Evolutionary conservation across 2,329 filamentous ascomycete species (phyloP).

Genomic region (Keithomyces neogunnii): DNA sequence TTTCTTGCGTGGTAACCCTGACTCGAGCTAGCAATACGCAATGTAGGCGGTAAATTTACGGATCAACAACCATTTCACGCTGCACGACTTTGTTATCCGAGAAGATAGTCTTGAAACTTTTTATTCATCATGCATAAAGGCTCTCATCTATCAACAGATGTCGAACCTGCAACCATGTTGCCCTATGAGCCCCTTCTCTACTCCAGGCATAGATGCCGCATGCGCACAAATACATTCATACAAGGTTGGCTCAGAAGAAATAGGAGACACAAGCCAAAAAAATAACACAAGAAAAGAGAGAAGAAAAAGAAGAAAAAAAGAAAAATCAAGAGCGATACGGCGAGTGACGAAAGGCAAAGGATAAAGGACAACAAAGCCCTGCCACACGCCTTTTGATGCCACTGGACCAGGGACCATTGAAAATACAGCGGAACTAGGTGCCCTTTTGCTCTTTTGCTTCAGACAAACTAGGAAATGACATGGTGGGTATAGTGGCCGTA

Average conservation of each 20-base stretch:
- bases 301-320: background rate
- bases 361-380: background rate
- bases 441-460: background rate
- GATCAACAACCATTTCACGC: too few relatives aligned
- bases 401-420: background rate
- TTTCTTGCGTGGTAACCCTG: too few relatives aligned
- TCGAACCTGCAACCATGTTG: background rate
- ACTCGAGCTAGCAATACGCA: too few relatives aligned
- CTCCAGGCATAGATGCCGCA: background rate
- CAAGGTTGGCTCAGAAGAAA: background rate
- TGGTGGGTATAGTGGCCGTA: background rate
- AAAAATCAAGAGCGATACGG: background rate
- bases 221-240: background rate
- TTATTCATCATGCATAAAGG: background rate
- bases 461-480: background rate
- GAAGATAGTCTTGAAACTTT: background rate
- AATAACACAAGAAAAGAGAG: background rate
- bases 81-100: too few relatives aligned
- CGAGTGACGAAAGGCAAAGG: too few relatives aligned
- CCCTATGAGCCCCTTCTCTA: background rate
- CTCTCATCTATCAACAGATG: background rate
- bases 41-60: too few relatives aligned
- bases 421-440: background rate
- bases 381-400: conserved; percentile 4
- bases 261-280: background rate